Evolutionary conservation across 1,284 basidiomycete species (phyloP).

Genomic region (Sporisorium reilianum): DNA sequence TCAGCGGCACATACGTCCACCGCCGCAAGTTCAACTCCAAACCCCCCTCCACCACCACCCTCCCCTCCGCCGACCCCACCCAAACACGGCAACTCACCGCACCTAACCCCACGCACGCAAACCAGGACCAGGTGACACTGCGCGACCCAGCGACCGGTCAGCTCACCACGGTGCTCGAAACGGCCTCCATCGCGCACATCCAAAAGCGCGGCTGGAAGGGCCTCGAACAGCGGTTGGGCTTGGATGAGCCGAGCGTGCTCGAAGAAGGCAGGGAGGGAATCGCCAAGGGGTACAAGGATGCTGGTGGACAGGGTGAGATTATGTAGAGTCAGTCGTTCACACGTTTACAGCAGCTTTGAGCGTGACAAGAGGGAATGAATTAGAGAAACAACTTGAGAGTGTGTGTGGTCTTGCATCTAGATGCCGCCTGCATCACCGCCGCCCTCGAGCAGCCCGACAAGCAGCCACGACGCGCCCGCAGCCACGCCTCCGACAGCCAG

Average conservation of each 20-base stretch:
- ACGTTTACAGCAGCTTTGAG: neutral
- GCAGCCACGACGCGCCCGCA: conserved; percentile 86
- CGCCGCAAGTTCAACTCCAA: conserved; percentile 75
- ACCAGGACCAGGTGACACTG: conserved; percentile 71
- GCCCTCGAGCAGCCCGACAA: conserved; percentile 81
- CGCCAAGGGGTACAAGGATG: conserved; percentile 81
- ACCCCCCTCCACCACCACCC: conserved; percentile 45
- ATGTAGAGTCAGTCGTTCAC: conserved; percentile 15
- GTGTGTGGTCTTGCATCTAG: neutral
- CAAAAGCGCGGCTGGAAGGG: conserved; percentile 82
- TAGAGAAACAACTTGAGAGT: neutral
- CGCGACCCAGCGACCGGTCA: conserved; percentile 76
- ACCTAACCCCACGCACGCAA: neutral
- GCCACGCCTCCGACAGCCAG: conserved; percentile 89
- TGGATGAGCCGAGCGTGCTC: conserved; percentile 82
- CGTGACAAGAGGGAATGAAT: neutral
- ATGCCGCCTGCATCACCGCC: conserved; percentile 20
- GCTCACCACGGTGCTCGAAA: conserved; percentile 71
- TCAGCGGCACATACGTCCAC: conserved; percentile 87
- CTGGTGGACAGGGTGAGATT: conserved; percentile 47
- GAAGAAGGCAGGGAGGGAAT: conserved; percentile 91
- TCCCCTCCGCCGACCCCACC: neutral
- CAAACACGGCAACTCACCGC: neutral
- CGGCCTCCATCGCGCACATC: conserved; percentile 74
- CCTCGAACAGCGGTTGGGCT: conserved; percentile 81